Evolutionary conservation across 2,329 filamentous ascomycete genomes (phyloP), one percentile per base, ranked within the genome.

Genomic region (Penicillium corylophilum): DNA sequence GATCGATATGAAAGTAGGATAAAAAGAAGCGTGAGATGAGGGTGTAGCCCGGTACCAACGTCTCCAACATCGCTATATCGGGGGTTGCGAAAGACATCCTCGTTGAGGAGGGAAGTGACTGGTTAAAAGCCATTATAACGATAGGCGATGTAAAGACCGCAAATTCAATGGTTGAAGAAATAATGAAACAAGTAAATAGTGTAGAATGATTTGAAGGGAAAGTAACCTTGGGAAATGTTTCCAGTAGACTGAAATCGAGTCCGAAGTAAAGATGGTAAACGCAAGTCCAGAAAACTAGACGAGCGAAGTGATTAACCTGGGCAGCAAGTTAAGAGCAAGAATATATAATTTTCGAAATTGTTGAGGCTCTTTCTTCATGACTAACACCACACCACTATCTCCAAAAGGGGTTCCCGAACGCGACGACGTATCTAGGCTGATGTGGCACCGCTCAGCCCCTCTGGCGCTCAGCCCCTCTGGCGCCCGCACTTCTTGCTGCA

Each of bases 41-140:
- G 7, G 82, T 82, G 66, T 87, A 86, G 16, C 86, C 84, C 0
- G 86, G 86, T 59, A 89, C 81, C 66, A 89, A 78, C 55, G 79
- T 77, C 63, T 88, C 84, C 28, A 89, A 73, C 35, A 70, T 53
- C 4, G 60, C 60, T 0, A 64, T 63, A 36, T 70, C 65, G 2
- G 60, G 54, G 5, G 59, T 60, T 5, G 52, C 53, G 43, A 57
- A 31, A 26, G 53, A 47, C 42, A 20, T 44, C 15, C 38, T 50
- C 15, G 46, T 53, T 20, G 58, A 46, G 12, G 53, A 45, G 18
- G 51, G 41, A 16, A 44, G 57, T 28, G 56, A 46, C 29, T 55
- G 55, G 40, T 58, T 64, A 36, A 31, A 53, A 28, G 46, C 51
- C 59, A 61, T 66, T 38, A 55, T 7, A 29, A 15, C n/a, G 28